Evolutionary conservation across 345 rosid species (phyloP).

Genomic region (Murraya koenigii): DNA sequence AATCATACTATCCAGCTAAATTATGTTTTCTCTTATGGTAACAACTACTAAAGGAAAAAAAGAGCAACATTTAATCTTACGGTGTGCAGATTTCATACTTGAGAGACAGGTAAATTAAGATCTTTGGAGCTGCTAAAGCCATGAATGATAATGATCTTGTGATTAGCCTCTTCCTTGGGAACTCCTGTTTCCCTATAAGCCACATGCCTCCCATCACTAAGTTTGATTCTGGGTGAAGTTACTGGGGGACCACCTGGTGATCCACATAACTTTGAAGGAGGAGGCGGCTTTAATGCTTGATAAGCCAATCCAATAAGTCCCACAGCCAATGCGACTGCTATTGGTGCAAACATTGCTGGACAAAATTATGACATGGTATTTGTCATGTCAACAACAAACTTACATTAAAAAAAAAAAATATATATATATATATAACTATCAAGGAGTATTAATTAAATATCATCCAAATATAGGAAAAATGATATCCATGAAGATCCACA

Average conservation of each 20-base stretch:
- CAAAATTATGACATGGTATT: slow-evolving; percentile 6
- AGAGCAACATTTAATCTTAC: background rate
- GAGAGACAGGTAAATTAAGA: slow-evolving; percentile 42
- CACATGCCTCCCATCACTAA: slow-evolving; percentile 74
- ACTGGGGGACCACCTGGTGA: slow-evolving; percentile 60
- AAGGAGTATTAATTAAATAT: background rate
- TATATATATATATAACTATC: background rate
- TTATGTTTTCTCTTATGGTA: background rate
- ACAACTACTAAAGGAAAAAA: background rate
- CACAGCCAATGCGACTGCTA: slow-evolving; percentile 41
- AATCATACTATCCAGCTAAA: background rate
- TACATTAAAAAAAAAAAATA: background rate
- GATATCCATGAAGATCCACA: background rate
- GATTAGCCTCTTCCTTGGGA: slow-evolving; percentile 53
- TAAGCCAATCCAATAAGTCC: slow-evolving; percentile 57
- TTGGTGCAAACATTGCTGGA: slow-evolving; percentile 49
- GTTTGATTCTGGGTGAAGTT: slow-evolving; percentile 67
- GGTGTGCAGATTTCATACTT: slow-evolving; percentile 34
- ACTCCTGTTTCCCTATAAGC: slow-evolving; percentile 76
- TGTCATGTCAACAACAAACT: background rate
- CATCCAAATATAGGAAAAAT: background rate
- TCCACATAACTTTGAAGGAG: slow-evolving; percentile 74
- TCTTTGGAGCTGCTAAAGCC: slow-evolving; percentile 73
- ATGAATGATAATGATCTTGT: slow-evolving; percentile 59
- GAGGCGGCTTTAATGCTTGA: slow-evolving; percentile 51